phyloP scores from a whole-genome alignment of 495 filamentous ascomycete genomes.

The Glutinoglossum americanum region DNA sequence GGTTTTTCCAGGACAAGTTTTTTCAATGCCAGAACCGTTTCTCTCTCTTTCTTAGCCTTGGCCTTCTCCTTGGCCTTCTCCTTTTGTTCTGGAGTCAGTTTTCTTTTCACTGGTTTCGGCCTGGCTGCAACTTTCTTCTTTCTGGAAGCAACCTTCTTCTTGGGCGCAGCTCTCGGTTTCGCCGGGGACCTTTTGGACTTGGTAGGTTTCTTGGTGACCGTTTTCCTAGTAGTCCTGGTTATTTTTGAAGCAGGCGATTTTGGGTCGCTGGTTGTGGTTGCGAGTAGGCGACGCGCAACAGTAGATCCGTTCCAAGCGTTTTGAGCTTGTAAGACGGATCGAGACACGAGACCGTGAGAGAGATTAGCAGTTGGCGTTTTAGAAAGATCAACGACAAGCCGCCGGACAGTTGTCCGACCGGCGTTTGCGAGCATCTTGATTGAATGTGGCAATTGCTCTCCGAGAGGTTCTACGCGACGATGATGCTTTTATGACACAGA shows the following conservation, averaged over 20 bases:
- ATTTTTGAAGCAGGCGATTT: conserved; percentile 2
- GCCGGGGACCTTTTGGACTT: conserved; percentile 9
- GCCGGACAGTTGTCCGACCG: not conserved
- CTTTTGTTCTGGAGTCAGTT: conserved; percentile 5
- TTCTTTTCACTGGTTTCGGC: conserved; percentile 8
- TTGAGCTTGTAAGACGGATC: not conserved
- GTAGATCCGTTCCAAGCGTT: not conserved
- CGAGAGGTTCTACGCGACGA: not conserved
- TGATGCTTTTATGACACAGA: not conserved
- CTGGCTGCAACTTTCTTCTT: conserved; percentile 10
- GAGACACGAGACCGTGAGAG: not conserved
- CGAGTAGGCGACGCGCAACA: not conserved
- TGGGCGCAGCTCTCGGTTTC: conserved; percentile 12
- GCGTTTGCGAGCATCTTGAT: not conserved
- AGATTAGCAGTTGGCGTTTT: not conserved
- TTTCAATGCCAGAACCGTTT: conserved; percentile 2
- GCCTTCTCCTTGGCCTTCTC: not conserved
- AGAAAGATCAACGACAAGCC: not conserved
- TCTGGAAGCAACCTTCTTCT: conserved; percentile 5
- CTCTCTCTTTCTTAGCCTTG: conserved; percentile 5
- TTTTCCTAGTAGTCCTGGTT: conserved; percentile 6
- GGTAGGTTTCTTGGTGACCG: conserved; percentile 3
- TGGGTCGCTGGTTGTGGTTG: not conserved
- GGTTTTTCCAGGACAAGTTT: not conserved
- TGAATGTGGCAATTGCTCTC: not conserved